Evolutionary conservation across 106 monocot species (phyloP).

Genomic region (Platanthera guangdongensis): DNA sequence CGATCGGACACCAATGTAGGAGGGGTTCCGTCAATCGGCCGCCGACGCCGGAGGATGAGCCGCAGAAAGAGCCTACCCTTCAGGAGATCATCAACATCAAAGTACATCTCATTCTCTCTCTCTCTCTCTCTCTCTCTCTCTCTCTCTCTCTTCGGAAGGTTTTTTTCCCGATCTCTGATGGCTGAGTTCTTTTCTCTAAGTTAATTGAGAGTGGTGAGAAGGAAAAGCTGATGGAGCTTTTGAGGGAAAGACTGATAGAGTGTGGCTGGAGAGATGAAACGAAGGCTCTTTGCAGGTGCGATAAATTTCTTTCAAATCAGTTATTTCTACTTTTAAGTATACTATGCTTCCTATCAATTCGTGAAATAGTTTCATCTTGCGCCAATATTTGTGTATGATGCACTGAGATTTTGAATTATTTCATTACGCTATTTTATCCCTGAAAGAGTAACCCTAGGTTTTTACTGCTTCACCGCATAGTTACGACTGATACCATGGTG

Average conservation of each 20-base stretch:
- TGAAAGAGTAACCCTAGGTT: neutral
- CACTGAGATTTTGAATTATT: neutral
- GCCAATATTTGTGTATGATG: neutral
- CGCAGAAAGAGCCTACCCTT: slow-evolving; percentile 46
- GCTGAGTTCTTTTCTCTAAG: slow-evolving; percentile 32
- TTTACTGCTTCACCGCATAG: neutral
- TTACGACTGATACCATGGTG: neutral
- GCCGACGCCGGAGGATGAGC: slow-evolving; percentile 75
- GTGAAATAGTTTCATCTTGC: neutral
- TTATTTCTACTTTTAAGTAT: slow-evolving; percentile 1
- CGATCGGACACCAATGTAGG: slow-evolving; percentile 20
- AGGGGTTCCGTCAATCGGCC: slow-evolving; percentile 90
- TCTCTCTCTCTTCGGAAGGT: neutral
- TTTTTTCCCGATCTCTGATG: neutral
- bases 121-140: neutral
- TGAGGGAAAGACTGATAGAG: slow-evolving; percentile 84
- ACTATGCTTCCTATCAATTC: neutral
- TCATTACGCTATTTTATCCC: neutral
- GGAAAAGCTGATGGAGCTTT: slow-evolving; percentile 97
- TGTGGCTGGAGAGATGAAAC: slow-evolving; percentile 98
- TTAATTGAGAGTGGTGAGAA: slow-evolving; percentile 96
- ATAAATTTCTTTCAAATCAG: neutral
- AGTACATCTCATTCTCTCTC: slow-evolving; percentile 19
- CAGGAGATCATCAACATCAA: slow-evolving; percentile 94
- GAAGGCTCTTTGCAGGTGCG: slow-evolving; percentile 90